phyloP scores from a whole-genome alignment of 192 early-diverging fungal species.

The Phlyctochytrium planicorne region DNA sequence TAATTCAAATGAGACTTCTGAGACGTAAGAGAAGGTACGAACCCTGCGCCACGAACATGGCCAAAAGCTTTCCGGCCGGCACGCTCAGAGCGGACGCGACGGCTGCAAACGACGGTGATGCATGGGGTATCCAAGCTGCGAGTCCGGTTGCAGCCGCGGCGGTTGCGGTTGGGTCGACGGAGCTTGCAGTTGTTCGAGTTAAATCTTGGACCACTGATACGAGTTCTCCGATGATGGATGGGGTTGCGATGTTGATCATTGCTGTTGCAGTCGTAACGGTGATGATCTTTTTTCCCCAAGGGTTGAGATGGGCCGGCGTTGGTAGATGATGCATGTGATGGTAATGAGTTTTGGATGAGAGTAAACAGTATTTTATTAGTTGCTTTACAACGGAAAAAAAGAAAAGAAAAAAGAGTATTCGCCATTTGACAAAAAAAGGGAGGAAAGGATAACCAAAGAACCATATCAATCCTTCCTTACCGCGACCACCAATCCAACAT shows the following conservation, averaged over 20 bases:
- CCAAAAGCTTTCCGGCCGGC: slow-evolving; percentile 21
- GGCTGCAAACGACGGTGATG: neutral
- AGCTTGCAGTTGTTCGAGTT: too few relatives aligned
- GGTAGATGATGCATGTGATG: too few relatives aligned
- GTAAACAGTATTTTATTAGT: too few relatives aligned
- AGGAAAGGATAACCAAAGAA: neutral
- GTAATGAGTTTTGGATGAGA: too few relatives aligned
- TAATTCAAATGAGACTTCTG: neutral
- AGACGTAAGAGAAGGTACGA: neutral
- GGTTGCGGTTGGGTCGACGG: neutral
- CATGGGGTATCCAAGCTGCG: neutral
- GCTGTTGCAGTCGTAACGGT: slow-evolving; percentile 28
- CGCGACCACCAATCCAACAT: neutral
- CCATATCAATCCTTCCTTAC: neutral
- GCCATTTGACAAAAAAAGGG: too few relatives aligned
- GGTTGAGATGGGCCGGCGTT: too few relatives aligned
- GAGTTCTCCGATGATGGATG: slow-evolving; percentile 37
- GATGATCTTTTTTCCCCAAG: slow-evolving; percentile 34
- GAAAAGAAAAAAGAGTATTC: too few relatives aligned
- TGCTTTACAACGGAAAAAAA: too few relatives aligned
- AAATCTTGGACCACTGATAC: slow-evolving; percentile 31
- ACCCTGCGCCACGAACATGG: slow-evolving; percentile 24
- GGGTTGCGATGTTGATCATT: slow-evolving; percentile 36
- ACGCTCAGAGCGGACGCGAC: slow-evolving; percentile 2
- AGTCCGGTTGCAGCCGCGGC: neutral